A percentile compares a stretch with the other conserved stretches of the same genome.
These are phyloP conservation scores for Fraxinus quadrangulata DNA, from an alignment of 257 asterid genomes.

Conservation along the genomic window DNA sequence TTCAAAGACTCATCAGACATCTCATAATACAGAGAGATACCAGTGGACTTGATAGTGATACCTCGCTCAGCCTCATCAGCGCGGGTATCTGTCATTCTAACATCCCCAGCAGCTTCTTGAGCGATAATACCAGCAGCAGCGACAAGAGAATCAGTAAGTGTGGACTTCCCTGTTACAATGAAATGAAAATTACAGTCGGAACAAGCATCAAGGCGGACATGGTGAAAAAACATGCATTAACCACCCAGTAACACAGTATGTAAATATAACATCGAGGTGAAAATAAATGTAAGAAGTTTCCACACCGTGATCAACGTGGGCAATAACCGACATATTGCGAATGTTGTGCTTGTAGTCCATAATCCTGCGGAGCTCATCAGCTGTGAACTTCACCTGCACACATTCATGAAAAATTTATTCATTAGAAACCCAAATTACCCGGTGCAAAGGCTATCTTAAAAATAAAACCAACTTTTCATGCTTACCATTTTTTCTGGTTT, in stretches of 20 bases:
- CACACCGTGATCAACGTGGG: conserved; percentile 43
- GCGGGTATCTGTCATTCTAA: conserved; percentile 59
- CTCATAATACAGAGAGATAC: conserved; percentile 54
- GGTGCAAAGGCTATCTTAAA: not conserved
- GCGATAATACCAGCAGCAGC: conserved; percentile 66
- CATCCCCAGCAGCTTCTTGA: conserved; percentile 61
- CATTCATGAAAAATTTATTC: not conserved
- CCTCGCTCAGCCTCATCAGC: conserved; percentile 68
- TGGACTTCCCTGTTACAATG: conserved; percentile 45
- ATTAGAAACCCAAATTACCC: not conserved
- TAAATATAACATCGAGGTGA: not conserved
- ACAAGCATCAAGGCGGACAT: not conserved
- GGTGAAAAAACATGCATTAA: not conserved
- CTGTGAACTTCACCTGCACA: conserved; percentile 27
- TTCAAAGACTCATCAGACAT: conserved; percentile 43
- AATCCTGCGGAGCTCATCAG: conserved; percentile 30
- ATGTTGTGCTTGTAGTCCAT: conserved; percentile 33
- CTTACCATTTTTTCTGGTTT: not conserved
- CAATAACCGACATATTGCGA: conserved; percentile 37
- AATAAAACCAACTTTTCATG: not conserved
- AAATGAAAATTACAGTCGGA: too few relatives aligned
- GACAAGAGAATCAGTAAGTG: conserved; percentile 56
- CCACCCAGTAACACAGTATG: not conserved
- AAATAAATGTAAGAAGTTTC: not conserved
- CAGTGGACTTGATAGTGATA: conserved; percentile 57